Percentiles rank a stretch among this genome's conserved stretches.
Conservation (phyloP, 1,284 basidiomycete species). For the Lentinus polychrous region DNA sequence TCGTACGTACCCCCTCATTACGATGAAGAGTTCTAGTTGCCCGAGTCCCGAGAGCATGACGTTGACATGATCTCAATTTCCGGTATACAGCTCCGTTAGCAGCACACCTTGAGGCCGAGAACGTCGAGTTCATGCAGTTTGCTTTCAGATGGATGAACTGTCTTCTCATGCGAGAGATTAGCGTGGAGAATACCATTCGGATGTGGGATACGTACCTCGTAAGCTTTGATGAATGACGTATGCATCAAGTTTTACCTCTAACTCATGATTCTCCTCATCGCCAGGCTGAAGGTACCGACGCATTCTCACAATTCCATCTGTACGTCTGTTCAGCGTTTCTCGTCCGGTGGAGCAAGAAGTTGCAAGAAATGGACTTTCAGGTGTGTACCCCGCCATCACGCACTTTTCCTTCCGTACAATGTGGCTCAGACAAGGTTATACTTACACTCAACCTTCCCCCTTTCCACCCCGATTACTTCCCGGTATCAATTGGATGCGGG, state of each 20-base stretch:
- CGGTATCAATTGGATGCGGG: too few species aligned
- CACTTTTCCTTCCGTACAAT: conserved; percentile 7
- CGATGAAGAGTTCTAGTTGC: too few species aligned
- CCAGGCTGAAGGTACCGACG: conserved; percentile 89
- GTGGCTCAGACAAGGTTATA: not conserved
- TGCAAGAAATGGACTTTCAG: conserved; percentile 95
- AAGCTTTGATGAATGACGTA: conserved; percentile 23
- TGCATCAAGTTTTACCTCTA: not conserved
- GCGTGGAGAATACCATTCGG: conserved; percentile 88
- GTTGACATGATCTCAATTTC: not conserved
- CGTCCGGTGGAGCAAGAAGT: conserved; percentile 85
- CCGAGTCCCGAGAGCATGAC: not conserved
- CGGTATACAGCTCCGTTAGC: conserved; percentile 61
- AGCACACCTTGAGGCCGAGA: conserved; percentile 78
- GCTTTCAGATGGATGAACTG: conserved; percentile 99
- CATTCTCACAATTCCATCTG: conserved; percentile 94
- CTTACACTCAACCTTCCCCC: not conserved
- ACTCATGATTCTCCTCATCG: not conserved
- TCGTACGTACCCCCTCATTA: conserved; percentile 37
- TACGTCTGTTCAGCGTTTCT: conserved; percentile 96
- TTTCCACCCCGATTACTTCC: not conserved
- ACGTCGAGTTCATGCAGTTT: conserved; percentile 98
- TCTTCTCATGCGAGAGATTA: conserved; percentile 92
- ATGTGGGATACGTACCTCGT: conserved; percentile 99
- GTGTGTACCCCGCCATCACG: conserved; percentile 33